Evolutionary conservation across 495 filamentous ascomycete species (phyloP), one percentile per base, ranked within the genome.

Genomic region (Tuber magnatum): DNA sequence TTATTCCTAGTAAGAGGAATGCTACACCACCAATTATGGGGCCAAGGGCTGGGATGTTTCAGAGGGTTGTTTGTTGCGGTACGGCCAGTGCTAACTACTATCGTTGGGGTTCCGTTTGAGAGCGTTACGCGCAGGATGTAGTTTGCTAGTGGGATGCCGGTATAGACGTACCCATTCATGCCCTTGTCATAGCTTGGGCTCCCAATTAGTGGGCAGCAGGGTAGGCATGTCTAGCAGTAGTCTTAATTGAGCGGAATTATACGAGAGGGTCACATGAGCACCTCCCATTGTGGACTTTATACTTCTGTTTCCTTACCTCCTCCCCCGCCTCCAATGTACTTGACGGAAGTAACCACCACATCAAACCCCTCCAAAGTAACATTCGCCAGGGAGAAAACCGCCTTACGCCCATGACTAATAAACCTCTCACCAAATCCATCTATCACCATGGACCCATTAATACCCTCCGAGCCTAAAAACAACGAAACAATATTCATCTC

Each of bases 401-500:
- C 46, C 28, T 79, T 77, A 42, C 82, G 73, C 0, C 32, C 40
- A 61, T 76, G 71, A 43, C 80, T 74, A 56, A 82, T 78, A 18
- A 82, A 71, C 32, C 75, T 78, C 42, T 74, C 40, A 42, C 80
- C 80, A 82, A 80, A n/a, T 32, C 80, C 80, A 39, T 80, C 81
- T 65, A 82, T 77, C 24, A 78, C 80, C n/a, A 80, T 78, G 8
- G 80, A 77, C 2, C 81, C 80, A 41, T 75, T 38, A 41, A 74
- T 39, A 32, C 56, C 68, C 39, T 18, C 71, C 40, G 75, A 77
- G 28, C 81, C 77, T 22, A 80, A 65, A 56, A 75, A 72, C 32
- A 82, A 46, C n/a, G 77, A 71, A 48, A 82, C 71, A 68, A 81
- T 68, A 73, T 82, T 76, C 80, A 77, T 80, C 61, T 80, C 73